These are phyloP conservation scores for Beauveria pseudobassiana DNA, from an alignment of 2,329 filamentous ascomycete genomes.

Conservation along the genomic window DNA sequence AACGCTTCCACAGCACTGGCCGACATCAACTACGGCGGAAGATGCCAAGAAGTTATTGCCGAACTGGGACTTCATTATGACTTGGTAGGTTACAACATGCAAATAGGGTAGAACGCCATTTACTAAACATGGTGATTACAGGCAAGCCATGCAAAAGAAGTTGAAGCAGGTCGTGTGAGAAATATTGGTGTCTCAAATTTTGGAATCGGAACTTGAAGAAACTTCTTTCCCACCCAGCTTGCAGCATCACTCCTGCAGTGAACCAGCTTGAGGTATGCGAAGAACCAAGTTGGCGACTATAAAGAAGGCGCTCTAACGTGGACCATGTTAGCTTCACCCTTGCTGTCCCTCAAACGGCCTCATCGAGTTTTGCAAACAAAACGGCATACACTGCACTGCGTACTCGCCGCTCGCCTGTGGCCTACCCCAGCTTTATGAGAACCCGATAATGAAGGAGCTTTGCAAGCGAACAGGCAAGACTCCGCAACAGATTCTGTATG, in stretches of 20 bases:
- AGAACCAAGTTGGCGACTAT: background rate
- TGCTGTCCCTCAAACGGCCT: background rate
- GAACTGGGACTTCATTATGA: constrained; percentile 2
- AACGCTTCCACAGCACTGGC: background rate
- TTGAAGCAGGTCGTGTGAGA: constrained; percentile 60
- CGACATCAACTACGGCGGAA: background rate
- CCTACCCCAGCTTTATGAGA: background rate
- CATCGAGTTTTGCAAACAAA: background rate
- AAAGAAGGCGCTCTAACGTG: background rate
- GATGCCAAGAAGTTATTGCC: background rate
- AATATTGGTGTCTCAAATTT: constrained; percentile 89
- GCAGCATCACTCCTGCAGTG: background rate
- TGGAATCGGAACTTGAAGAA: constrained; percentile 73
- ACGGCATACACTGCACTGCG: background rate
- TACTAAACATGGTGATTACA: background rate
- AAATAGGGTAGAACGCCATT: background rate
- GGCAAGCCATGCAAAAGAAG: constrained; percentile 56
- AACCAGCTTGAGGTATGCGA: background rate
- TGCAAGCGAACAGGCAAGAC: background rate
- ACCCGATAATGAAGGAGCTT: background rate
- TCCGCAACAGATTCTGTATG: background rate
- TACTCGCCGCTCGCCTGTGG: constrained; percentile 6
- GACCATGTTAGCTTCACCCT: background rate
- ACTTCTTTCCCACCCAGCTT: constrained; percentile 53
- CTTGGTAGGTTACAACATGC: background rate